Conservation (phyloP, 345 rosid species). For the Boechera retrofracta region DNA sequence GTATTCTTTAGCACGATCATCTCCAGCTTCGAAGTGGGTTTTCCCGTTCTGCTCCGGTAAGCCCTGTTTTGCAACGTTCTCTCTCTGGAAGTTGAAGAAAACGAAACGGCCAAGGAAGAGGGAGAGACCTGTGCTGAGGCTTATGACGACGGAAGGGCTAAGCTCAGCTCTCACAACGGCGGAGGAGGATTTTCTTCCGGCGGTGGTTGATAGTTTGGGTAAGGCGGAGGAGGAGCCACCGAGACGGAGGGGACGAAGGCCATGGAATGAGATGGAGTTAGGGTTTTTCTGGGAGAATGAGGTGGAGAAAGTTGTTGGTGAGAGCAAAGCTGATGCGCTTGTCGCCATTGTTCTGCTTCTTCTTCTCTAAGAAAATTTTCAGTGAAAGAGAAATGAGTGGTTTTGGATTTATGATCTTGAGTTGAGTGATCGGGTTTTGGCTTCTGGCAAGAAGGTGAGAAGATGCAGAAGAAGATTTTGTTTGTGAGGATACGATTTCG, state of each 20-base stretch:
- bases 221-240: constrained; percentile 37
- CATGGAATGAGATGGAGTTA: constrained; percentile 48
- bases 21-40: constrained; percentile 96
- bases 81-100: constrained; percentile 99
- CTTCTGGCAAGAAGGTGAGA: neutral
- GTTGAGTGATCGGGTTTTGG: neutral
- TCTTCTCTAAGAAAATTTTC: neutral
- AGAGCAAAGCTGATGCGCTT: constrained; percentile 45
- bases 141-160: constrained; percentile 72
- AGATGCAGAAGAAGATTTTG: constrained; percentile 26
- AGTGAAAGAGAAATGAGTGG: constrained; percentile 17
- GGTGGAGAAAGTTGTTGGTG: constrained; percentile 38
- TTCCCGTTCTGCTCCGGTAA: constrained; percentile 94
- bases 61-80: constrained; percentile 91
- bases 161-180: constrained; percentile 69
- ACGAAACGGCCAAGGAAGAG: constrained; percentile 94
- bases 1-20: constrained; percentile 89
- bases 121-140: constrained; percentile 96
- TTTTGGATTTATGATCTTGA: constrained; percentile 34
- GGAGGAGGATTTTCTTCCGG: constrained; percentile 43
- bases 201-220: constrained; percentile 33
- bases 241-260: constrained; percentile 48
- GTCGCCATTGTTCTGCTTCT: constrained; percentile 40
- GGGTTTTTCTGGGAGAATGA: constrained; percentile 36
- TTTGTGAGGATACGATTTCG: constrained; percentile 45